Percentiles rank a stretch among this genome's conserved stretches.
Conservation (phyloP, 1,284 basidiomycete genomes). For the Austropuccinia psidii region DNA sequence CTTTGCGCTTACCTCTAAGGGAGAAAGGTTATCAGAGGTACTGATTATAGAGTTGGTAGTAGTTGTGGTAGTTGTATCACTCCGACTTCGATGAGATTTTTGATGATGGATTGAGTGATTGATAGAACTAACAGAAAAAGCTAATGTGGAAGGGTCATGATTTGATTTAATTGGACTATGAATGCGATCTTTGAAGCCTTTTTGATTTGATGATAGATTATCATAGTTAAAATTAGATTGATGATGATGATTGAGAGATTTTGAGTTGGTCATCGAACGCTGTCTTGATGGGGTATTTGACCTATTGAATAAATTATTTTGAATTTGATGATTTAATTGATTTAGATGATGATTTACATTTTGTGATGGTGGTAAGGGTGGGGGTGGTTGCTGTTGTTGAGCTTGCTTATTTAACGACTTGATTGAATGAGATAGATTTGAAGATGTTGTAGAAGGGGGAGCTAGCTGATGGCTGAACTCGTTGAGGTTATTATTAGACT, state of each 20-base stretch:
- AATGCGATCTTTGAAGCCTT: background rate
- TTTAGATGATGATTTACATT: background rate
- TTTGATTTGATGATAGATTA: slow-evolving; percentile 1
- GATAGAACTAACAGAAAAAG: background rate
- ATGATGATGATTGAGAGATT: background rate
- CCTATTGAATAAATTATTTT: no score
- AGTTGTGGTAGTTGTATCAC: slow-evolving; percentile 15
- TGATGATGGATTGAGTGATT: background rate
- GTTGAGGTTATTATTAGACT: background rate
- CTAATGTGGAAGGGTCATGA: background rate
- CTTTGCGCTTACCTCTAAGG: slow-evolving; percentile 14
- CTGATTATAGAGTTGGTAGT: background rate
- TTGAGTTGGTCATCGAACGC: slow-evolving; percentile 16
- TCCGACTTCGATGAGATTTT: slow-evolving; percentile 12
- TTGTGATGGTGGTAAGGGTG: no score
- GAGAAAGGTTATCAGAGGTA: slow-evolving; percentile 5
- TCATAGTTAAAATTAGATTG: background rate
- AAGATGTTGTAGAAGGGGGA: background rate
- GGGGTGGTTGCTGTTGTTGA: no score
- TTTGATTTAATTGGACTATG: background rate
- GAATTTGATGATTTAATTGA: background rate
- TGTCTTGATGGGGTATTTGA: slow-evolving; percentile 2
- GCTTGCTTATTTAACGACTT: background rate
- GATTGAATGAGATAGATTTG: background rate
- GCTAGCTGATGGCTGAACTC: background rate